phyloP scores from a whole-genome alignment of 805 yeast genomes.

The Priceomyces haplophilus region DNA sequence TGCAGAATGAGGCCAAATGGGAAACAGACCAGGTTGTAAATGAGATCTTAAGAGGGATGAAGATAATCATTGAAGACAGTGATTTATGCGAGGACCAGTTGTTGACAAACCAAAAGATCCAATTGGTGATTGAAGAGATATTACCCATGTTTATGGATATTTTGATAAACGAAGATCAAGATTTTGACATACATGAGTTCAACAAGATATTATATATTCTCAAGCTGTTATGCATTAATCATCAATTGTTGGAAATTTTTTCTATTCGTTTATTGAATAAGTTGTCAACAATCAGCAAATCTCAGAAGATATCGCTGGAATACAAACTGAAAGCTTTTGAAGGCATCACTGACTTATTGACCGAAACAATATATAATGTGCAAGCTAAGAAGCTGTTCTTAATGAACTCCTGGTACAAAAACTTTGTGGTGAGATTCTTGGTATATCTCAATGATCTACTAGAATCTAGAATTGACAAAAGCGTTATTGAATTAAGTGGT shows the following conservation, averaged over 20 bases:
- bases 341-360: slow-evolving; percentile 20
- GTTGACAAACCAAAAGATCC: slow-evolving; percentile 21
- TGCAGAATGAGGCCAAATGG: slow-evolving; percentile 38
- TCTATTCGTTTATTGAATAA: slow-evolving; percentile 44
- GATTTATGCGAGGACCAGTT: slow-evolving; percentile 7
- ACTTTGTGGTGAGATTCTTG: slow-evolving; percentile 42
- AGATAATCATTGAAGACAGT: slow-evolving; percentile 36
- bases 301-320: not conserved
- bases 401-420: slow-evolving; percentile 41
- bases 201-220: slow-evolving; percentile 18
- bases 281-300: slow-evolving; percentile 14
- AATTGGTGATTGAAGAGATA: slow-evolving; percentile 46
- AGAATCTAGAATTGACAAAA: not conserved
- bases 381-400: slow-evolving; percentile 32
- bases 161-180: slow-evolving; percentile 20
- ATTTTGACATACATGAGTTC: slow-evolving; percentile 7
- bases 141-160: slow-evolving; percentile 50
- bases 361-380: slow-evolving; percentile 25
- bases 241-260: slow-evolving; percentile 43
- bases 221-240: slow-evolving; percentile 35
- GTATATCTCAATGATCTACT: slow-evolving; percentile 2
- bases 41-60: slow-evolving; percentile 55
- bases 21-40: slow-evolving; percentile 48
- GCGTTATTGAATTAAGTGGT: slow-evolving; percentile 34
- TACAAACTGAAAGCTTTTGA: slow-evolving; percentile 8